These are phyloP conservation scores for Gonium pectorale DNA, from an alignment of 139 green algal species.

Conservation along the genomic window DNA sequence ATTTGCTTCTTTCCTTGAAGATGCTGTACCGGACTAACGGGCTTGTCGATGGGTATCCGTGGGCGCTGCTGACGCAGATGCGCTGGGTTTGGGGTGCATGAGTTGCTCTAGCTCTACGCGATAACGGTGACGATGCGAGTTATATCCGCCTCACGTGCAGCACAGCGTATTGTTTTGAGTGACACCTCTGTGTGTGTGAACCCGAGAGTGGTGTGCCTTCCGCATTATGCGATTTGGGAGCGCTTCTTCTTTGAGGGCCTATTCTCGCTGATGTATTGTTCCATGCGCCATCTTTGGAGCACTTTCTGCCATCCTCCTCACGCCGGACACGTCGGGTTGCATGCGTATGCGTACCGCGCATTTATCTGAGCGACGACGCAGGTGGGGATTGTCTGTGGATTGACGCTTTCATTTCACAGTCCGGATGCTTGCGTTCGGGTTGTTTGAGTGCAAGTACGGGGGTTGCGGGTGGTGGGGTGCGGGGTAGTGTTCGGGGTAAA, in stretches of 20 bases:
- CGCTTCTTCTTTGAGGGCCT: constrained; percentile 13
- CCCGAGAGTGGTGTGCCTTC: not conserved
- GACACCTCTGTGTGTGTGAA: not conserved
- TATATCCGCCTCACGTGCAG: too few species aligned
- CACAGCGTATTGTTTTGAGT: not conserved
- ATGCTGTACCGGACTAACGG: not conserved
- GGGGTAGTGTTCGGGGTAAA: not conserved
- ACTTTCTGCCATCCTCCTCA: not conserved
- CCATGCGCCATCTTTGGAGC: too few species aligned
- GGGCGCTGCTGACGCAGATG: not conserved
- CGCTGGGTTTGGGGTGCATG: not conserved
- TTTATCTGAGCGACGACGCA: not conserved
- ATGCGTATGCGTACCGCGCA: not conserved
- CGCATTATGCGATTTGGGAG: not conserved
- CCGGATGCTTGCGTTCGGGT: too few species aligned
- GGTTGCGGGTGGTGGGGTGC: not conserved
- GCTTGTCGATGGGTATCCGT: not conserved
- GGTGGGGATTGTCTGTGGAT: not conserved
- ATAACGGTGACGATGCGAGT: not conserved
- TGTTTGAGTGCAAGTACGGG: not conserved
- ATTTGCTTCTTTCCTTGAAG: not conserved
- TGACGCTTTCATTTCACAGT: not conserved
- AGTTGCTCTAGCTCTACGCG: not conserved
- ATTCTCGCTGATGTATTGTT: not conserved
- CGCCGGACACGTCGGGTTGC: not conserved